phyloP scores from a whole-genome alignment of 768 basidiomycete species.

The Astraeus odoratus region DNA sequence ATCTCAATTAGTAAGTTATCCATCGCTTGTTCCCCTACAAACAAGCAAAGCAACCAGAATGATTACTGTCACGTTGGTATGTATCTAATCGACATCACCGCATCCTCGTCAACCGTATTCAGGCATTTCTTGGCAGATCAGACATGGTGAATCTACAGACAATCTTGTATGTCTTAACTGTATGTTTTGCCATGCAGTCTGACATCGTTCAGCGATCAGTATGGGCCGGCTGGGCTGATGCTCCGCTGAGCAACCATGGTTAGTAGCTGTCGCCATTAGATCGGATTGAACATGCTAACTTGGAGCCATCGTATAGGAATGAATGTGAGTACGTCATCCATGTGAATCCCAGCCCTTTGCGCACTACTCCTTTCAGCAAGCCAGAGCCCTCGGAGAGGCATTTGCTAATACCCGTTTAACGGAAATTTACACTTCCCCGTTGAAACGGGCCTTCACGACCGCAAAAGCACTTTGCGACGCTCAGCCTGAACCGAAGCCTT shows the following conservation, averaged over 20 bases:
- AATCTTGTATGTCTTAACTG: constrained; percentile 47
- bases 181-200: not conserved
- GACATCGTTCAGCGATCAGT: constrained; percentile 31
- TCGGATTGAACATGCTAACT: constrained; percentile 1
- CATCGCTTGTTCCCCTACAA: too few species aligned
- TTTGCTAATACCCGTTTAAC: constrained; percentile 43
- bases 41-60: not conserved
- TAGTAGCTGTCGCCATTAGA: constrained; percentile 10
- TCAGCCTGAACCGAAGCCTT: constrained; percentile 41
- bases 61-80: constrained; percentile 1
- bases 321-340: constrained; percentile 31
- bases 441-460: constrained; percentile 58
- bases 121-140: constrained; percentile 40
- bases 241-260: constrained; percentile 73
- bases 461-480: constrained; percentile 48
- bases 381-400: constrained; percentile 50
- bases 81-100: not conserved
- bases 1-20: constrained; percentile 15
- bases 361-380: constrained; percentile 40
- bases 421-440: constrained; percentile 58
- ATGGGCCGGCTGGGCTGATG: constrained; percentile 76
- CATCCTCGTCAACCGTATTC: not conserved
- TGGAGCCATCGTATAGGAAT: constrained; percentile 36
- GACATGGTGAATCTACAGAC: constrained; percentile 75
- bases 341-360: not conserved